Evolutionary conservation across 768 basidiomycete genomes (phyloP), one percentile per base, ranked within the genome.

Genomic region (Fomitopsis serialis): DNA sequence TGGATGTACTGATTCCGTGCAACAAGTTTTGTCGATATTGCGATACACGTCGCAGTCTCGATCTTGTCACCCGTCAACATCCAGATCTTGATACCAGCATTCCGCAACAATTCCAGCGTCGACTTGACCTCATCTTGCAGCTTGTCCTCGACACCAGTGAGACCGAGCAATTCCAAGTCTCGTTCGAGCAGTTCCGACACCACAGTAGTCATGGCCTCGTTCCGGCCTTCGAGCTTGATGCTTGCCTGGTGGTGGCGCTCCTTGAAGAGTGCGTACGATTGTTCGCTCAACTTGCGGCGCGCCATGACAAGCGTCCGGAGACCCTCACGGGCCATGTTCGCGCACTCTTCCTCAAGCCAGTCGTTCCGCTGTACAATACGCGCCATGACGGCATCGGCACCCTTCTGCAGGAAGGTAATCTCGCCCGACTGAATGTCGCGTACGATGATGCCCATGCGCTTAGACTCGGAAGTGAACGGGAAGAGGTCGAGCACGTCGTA

Each of bases 41-140:
- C 95, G 64, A 99, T 99, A 69, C 94, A 96, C 35, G 95, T 87
- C 4, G 97, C 97, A 2, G 97, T 99, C 75, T 99, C 97, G 47
- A 98, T 92, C 74, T 98, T 99, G 70, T 99, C 97, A 1, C 97
- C 96, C 0, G 97, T 99, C 62, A 98, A 76, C 97, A 98, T 98
- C 97, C 97, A 99, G 54, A 99, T 98, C 78, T 91, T 97, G 70
- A 99, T 85, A 3, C 96, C 96, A 0, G 96, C 97, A 66, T 98
- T 98, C 59, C 95, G 75, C 58, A 99, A 68, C 49, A 98, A 65
- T 70, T 98, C 97, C 54, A 99, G 72, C 2, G 97, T 97, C 43
- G 86, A 82, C 68, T 90, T 94, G 62, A 99, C 96, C 22, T 96
- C 95, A 55, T 98, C 97, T 64, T 99, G 97, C 54, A 99, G 71